Conservation (phyloP, 1,139 yeast species). For the Trichomonascaceae sp. region DNA sequence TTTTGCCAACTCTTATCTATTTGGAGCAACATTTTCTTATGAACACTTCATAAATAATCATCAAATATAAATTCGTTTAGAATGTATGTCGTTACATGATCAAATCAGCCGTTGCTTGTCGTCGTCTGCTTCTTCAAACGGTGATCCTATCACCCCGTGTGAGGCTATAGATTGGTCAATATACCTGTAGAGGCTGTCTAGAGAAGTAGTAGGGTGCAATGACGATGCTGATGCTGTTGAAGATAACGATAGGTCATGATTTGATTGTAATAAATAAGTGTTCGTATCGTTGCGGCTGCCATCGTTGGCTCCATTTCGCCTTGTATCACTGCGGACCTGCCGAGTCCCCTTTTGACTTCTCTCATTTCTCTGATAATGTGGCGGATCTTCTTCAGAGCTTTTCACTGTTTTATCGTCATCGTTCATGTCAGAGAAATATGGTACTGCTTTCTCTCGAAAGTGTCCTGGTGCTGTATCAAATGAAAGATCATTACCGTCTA, state of each 20-base stretch:
- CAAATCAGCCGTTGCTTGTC: background rate
- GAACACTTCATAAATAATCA: background rate
- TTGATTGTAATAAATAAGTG: too few species aligned
- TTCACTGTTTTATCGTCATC: background rate
- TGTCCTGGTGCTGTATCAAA: slow-evolving; percentile 16
- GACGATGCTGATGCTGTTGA: background rate
- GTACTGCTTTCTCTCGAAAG: slow-evolving; percentile 6
- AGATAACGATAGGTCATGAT: too few species aligned
- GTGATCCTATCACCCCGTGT: background rate
- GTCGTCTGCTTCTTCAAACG: background rate
- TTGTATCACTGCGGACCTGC: too few species aligned
- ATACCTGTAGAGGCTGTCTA: background rate
- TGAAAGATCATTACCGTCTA: slow-evolving; percentile 26
- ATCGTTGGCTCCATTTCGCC: too few species aligned
- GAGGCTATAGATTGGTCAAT: background rate
- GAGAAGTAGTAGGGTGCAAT: background rate
- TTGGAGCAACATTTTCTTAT: background rate
- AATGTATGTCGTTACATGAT: background rate
- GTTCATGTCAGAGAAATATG: background rate
- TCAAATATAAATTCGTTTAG: background rate
- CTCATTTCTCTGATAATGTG: background rate
- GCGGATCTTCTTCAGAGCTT: background rate
- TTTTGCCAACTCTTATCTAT: background rate
- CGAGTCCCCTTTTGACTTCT: too few species aligned
- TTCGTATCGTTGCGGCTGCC: too few species aligned